A percentile compares a stretch with the other conserved stretches of the same genome.
These are phyloP conservation scores for Geotrichum restrictum DNA, from an alignment of 1,139 yeast genomes.

Conservation along the genomic window DNA sequence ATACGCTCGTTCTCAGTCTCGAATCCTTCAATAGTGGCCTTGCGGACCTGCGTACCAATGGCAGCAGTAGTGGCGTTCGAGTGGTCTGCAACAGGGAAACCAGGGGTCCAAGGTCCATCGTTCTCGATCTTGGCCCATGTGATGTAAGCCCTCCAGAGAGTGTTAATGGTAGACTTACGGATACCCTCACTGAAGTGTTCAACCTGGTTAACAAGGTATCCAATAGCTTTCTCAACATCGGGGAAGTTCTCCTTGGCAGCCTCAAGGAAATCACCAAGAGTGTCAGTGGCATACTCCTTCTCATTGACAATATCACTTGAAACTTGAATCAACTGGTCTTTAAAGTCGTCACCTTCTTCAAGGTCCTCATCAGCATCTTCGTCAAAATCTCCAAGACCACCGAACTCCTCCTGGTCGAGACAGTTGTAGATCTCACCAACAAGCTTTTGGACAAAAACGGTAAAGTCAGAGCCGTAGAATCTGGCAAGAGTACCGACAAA, in stretches of 20 bases:
- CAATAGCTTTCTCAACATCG: slow-evolving; percentile 68
- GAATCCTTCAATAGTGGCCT: slow-evolving; percentile 57
- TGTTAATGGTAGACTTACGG: slow-evolving; percentile 78
- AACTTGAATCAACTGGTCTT: slow-evolving; percentile 71
- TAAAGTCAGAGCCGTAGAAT: slow-evolving; percentile 86
- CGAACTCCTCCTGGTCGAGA: slow-evolving; percentile 60
- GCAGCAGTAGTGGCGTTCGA: slow-evolving; percentile 45
- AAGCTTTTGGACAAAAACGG: slow-evolving; percentile 76
- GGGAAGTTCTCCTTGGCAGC: slow-evolving; percentile 82
- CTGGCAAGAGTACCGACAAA: slow-evolving; percentile 92
- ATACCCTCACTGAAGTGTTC: slow-evolving; percentile 82
- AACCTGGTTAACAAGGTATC: slow-evolving; percentile 64
- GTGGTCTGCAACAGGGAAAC: slow-evolving; percentile 51
- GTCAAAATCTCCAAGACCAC: slow-evolving; percentile 35
- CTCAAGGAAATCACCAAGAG: slow-evolving; percentile 80
- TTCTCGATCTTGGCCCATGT: slow-evolving; percentile 54
- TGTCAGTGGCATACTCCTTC: slow-evolving; percentile 95
- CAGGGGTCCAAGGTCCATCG: slow-evolving; percentile 58
- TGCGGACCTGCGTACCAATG: slow-evolving; percentile 64
- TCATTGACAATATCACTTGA: slow-evolving; percentile 95
- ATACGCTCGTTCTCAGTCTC: slow-evolving; percentile 75
- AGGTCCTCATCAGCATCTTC: slow-evolving; percentile 34
- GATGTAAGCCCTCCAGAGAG: slow-evolving; percentile 77
- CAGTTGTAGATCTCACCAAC: slow-evolving; percentile 82
- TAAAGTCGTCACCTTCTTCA: slow-evolving; percentile 43